A percentile compares a stretch with the other conserved stretches of the same genome.
phyloP scores from a whole-genome alignment of 192 early-diverging fungal species.

The Backusella luteola region DNA sequence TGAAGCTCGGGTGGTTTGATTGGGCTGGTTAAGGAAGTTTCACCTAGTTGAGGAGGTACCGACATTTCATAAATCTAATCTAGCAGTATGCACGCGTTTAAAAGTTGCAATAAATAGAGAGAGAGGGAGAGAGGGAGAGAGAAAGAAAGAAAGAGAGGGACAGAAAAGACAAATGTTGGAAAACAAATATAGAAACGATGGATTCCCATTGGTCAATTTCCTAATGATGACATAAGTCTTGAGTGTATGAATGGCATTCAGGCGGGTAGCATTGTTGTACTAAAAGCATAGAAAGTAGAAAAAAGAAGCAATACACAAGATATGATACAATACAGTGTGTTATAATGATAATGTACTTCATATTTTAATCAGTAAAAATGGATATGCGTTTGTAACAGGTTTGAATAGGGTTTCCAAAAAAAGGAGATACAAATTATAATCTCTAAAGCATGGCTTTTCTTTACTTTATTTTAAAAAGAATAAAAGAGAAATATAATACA shows the following conservation, averaged over 20 bases:
- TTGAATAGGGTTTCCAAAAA: too few species aligned
- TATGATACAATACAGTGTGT: too few species aligned
- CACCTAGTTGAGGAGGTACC: background rate
- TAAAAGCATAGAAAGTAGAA: background rate
- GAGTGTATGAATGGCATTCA: background rate
- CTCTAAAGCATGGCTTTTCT: too few species aligned
- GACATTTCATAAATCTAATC: conserved; percentile 5
- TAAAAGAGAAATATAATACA: too few species aligned
- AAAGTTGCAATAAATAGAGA: background rate
- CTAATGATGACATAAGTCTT: background rate
- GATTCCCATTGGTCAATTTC: background rate
- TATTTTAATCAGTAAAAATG: too few species aligned
- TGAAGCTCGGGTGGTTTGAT: conserved; percentile 7
- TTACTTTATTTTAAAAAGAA: too few species aligned
- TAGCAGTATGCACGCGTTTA: background rate
- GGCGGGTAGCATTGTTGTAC: background rate
- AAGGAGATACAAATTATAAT: too few species aligned
- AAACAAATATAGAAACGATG: background rate
- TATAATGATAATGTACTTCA: too few species aligned
- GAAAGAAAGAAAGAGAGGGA: background rate
- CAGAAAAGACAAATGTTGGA: background rate
- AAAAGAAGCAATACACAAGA: too few species aligned
- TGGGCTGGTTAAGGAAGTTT: background rate
- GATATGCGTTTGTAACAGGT: too few species aligned
- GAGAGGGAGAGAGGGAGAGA: background rate